Base-by-base conservation (phyloP, 2,329 filamentous ascomycete genomes). In the Trematosphaeria pertusa region DNA sequence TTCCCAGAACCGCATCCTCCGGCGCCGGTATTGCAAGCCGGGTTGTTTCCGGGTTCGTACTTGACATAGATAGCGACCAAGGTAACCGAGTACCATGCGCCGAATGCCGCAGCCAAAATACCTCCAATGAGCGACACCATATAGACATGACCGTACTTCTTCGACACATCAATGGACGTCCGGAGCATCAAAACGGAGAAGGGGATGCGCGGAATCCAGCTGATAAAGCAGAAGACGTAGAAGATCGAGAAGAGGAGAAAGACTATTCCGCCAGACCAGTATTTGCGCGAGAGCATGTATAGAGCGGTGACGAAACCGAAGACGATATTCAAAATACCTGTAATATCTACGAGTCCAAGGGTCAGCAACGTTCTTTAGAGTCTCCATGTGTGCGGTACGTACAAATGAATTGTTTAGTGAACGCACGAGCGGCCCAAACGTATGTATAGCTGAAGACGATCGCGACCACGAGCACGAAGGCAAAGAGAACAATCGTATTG, bases 181-280 rank as follows among this genome's bases (percentile, higher is more conserved):
- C 88, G 87, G 37, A 97, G 81, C 90, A 97, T 95, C 50, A 97
- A 77, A 0, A 90, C 89, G 7, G 88, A 91, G 72, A 96, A 97
- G 0, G 91, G 93, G 49, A 97, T 97, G 40, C 92, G 83, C 88
- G 84, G 14, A 84, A 87, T 50, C 92, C 93, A 97, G 38, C 84
- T 87, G 64, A 88, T 86, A 76, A 97, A 97, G 66, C 86, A 91
- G 65, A 96, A 80, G 45, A 90, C 82, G 49, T 87, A 82, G 72
- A 96, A 92, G 37, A 88, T 73, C n/a, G 83, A 80, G 64, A 97
- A 95, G 45, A 96, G 67, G 11, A 96, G 76, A 70, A 94, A 96
- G 0, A 96, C 87, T 31, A 97, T 93, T 26, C 89, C 93, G 9
- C 89, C 91, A 5, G 87, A 88, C 74, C 86, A 96, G 69, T 93